Conservation (phyloP, 352 stramenopile species). For the Phytophthora idaei region DNA sequence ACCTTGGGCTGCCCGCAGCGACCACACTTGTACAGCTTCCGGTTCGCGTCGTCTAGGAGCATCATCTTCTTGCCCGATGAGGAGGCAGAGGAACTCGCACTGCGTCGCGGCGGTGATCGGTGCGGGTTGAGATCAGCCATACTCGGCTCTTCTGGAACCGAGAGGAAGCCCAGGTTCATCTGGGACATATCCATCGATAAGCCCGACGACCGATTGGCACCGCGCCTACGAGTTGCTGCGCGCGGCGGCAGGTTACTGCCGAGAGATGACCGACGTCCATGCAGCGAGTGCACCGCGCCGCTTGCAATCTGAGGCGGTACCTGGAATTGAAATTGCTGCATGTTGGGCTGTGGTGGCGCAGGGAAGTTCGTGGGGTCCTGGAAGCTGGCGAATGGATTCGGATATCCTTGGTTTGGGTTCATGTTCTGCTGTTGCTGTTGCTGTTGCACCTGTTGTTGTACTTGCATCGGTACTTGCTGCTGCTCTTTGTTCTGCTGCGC, state of each 20-base stretch:
- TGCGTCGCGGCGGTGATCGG: constrained; percentile 34
- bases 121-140: constrained; percentile 43
- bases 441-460: constrained; percentile 15
- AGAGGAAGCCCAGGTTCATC: constrained; percentile 77
- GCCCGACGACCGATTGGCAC: constrained; percentile 62
- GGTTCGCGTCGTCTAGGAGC: constrained; percentile 48
- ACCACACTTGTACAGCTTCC: constrained; percentile 89
- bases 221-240: constrained; percentile 36
- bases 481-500: constrained; percentile 65
- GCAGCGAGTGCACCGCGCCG: constrained; percentile 59
- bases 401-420: constrained; percentile 34
- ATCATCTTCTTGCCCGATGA: constrained; percentile 39
- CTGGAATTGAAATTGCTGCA: constrained; percentile 57
- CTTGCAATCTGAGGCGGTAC: constrained; percentile 63
- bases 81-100: constrained; percentile 22
- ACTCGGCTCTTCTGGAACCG: constrained; percentile 66
- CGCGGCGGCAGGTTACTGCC: constrained; percentile 43
- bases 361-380: constrained; percentile 39
- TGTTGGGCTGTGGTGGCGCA: constrained; percentile 27
- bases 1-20: constrained; percentile 87
- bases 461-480: constrained; percentile 40
- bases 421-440: constrained; percentile 43
- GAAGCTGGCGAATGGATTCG: constrained; percentile 43
- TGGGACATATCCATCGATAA: constrained; percentile 87
- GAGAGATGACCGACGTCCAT: constrained; percentile 58